phyloP scores from a whole-genome alignment of 495 filamentous ascomycete species.

The Aspergillus hancockii region DNA sequence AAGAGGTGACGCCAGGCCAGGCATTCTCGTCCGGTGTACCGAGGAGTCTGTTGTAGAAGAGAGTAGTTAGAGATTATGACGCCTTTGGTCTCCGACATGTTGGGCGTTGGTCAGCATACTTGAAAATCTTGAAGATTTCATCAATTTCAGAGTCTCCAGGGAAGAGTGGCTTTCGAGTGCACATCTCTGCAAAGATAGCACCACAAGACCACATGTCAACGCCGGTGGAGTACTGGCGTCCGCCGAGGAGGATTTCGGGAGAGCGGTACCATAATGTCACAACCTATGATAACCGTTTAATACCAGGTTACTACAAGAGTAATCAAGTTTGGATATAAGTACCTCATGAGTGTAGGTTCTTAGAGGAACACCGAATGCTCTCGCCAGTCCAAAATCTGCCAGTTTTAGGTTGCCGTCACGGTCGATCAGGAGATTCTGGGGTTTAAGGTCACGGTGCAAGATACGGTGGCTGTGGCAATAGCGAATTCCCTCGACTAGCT shows the following conservation, averaged over 20 bases:
- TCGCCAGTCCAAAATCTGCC: constrained; percentile 94
- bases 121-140: constrained; percentile 99
- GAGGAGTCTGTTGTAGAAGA: constrained; percentile 59
- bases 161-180: constrained; percentile 95
- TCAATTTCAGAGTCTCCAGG: constrained; percentile 99
- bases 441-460: constrained; percentile 94
- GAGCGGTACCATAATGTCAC: constrained; percentile 98
- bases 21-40: constrained; percentile 86
- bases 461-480: constrained; percentile 97
- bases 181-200: constrained; percentile 99
- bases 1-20: constrained; percentile 96
- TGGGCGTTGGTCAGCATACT: constrained; percentile 49
- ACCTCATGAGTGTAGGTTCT: constrained; percentile 97
- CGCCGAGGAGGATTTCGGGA: constrained; percentile 96
- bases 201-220: constrained; percentile 99
- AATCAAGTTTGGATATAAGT: constrained; percentile 5
- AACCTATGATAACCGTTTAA: constrained; percentile 52
- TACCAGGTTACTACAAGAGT: background rate
- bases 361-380: constrained; percentile 94
- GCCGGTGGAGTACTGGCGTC: constrained; percentile 95
- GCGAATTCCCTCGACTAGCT: constrained; percentile 85
- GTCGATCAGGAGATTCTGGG: constrained; percentile 95
- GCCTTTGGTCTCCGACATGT: background rate
- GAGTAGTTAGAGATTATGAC: constrained; percentile 6
- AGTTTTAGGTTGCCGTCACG: constrained; percentile 94